phyloP scores from a whole-genome alignment of 352 stramenopile genomes.

The Pythium biforme region DNA sequence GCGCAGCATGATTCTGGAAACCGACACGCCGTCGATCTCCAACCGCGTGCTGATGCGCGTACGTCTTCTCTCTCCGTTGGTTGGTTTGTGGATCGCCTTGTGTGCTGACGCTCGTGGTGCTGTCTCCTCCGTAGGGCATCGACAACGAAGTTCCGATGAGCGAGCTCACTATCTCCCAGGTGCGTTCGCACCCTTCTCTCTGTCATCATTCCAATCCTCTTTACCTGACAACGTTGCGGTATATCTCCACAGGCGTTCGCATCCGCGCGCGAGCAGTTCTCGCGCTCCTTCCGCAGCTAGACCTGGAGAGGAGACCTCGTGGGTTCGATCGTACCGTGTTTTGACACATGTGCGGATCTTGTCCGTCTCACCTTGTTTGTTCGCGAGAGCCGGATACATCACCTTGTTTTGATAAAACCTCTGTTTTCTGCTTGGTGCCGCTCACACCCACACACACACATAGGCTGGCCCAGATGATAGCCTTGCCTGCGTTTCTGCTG shows the following conservation, averaged over 20 bases:
- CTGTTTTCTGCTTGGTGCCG: constrained; percentile 29
- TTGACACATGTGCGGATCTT: constrained; percentile 11
- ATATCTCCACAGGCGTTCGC: constrained; percentile 56
- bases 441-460: background rate
- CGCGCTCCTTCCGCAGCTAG: constrained; percentile 86
- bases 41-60: constrained; percentile 92
- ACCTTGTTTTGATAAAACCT: constrained; percentile 30
- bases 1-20: constrained; percentile 83
- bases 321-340: constrained; percentile 15
- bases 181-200: too few species aligned
- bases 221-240: too few species aligned
- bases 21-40: constrained; percentile 85
- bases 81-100: too few species aligned
- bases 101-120: background rate
- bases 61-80: constrained; percentile 26
- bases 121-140: constrained; percentile 61
- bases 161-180: constrained; percentile 87
- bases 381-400: constrained; percentile 11
- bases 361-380: constrained; percentile 11
- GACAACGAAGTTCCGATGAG: constrained; percentile 86
- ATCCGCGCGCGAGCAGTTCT: constrained; percentile 86
- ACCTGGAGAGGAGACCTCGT: background rate
- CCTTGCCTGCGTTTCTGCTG: background rate
- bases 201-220: too few species aligned
- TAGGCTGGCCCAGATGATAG: background rate